Evolutionary conservation across 176 grass and related monocot genomes (phyloP).

Genomic region (Triticum aestivum): IWGSC_CS_RefSeq_v2.1 NC_057810.1:694940047-694940546

Average conservation of each 20-base stretch:
- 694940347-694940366: no score
- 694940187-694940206: background rate
- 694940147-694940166: conserved; percentile 37
- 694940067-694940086: background rate
- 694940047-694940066: background rate
- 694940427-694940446: conserved; percentile 74
- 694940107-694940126: conserved; percentile 46
- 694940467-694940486: conserved; percentile 38
- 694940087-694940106: conserved; percentile 5
- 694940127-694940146: conserved; percentile 55
- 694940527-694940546: no score
- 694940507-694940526: no score
- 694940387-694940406: background rate
- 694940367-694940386: no score
- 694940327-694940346: background rate
- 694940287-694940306: conserved; percentile 49
- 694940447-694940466: conserved; percentile 91
- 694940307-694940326: background rate
- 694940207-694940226: background rate
- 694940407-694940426: conserved; percentile 59
- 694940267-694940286: conserved; percentile 56
- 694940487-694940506: no score
- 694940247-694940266: conserved; percentile 50
- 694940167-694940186: background rate
- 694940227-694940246: conserved; percentile 35